These are phyloP conservation scores for Pezicula radicicola DNA, from an alignment of 2,329 filamentous ascomycete species.

Conservation along the genomic window DNA sequence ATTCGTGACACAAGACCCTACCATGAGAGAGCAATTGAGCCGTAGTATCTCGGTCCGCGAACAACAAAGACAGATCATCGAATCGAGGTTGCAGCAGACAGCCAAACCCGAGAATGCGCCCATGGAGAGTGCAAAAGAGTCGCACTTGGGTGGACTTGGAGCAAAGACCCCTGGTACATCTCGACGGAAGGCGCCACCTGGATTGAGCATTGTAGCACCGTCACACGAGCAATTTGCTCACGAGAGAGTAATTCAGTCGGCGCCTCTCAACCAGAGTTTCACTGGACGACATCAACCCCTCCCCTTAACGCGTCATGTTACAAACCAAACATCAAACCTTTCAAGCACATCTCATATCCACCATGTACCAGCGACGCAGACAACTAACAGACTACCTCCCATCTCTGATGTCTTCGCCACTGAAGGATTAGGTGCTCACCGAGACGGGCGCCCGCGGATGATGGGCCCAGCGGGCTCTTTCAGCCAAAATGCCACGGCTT, in stretches of 20 bases:
- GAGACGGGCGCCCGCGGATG: slow-evolving; percentile 35
- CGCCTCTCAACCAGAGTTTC: slow-evolving; percentile 91
- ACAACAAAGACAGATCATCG: slow-evolving; percentile 92
- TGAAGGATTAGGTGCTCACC: slow-evolving; percentile 65
- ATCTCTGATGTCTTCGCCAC: slow-evolving; percentile 90
- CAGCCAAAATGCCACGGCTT: slow-evolving; percentile 19
- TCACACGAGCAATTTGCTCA: slow-evolving; percentile 89
- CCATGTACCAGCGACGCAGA: slow-evolving; percentile 83
- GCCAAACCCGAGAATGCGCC: slow-evolving; percentile 73
- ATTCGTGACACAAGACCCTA: slow-evolving; percentile 94
- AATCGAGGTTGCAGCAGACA: slow-evolving; percentile 83
- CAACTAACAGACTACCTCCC: slow-evolving; percentile 85
- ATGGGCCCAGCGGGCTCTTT: slow-evolving; percentile 5
- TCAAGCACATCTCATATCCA: slow-evolving; percentile 87
- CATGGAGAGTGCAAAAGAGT: slow-evolving; percentile 52
- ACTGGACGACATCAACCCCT: slow-evolving; percentile 82
- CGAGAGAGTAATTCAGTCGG: slow-evolving; percentile 95
- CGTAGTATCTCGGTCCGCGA: slow-evolving; percentile 91
- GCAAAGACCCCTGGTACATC: slow-evolving; percentile 72
- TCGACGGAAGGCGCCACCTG: slow-evolving; percentile 79
- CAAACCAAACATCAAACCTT: slow-evolving; percentile 79
- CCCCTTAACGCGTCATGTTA: slow-evolving; percentile 72
- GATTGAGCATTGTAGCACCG: slow-evolving; percentile 91
- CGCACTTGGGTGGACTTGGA: slow-evolving; percentile 37
- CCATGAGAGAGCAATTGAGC: slow-evolving; percentile 93